Conservation (phyloP, 441 rosid genomes). For the Hura crepitans region DNA sequence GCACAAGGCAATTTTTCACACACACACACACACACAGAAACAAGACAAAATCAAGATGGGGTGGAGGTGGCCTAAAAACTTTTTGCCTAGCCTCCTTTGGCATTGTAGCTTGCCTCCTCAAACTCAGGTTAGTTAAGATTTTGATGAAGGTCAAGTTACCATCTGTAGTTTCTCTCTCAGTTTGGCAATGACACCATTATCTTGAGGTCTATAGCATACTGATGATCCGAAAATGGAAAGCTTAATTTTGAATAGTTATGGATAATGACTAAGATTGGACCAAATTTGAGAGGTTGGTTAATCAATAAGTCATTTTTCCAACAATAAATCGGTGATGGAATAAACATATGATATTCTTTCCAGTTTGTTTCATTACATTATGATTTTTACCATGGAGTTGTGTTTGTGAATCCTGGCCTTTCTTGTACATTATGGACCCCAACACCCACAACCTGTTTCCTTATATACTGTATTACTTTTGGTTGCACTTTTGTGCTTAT, state of each 20-base stretch:
- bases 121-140: background rate
- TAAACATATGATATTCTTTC: background rate
- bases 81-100: background rate
- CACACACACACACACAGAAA: background rate
- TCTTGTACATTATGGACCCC: background rate
- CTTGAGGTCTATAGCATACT: background rate
- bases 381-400: background rate
- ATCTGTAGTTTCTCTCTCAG: background rate
- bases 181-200: background rate
- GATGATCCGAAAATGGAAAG: background rate
- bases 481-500: background rate
- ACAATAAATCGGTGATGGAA: background rate
- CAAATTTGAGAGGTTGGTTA: slow-evolving; percentile 1
- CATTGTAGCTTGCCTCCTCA: background rate
- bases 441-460: background rate
- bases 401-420: background rate
- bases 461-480: background rate
- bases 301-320: background rate
- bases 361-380: background rate
- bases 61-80: background rate
- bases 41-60: background rate
- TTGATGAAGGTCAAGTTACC: background rate
- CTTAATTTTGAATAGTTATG: background rate
- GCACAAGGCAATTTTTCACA: too few relatives aligned
- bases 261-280: background rate